Evolutionary conservation across 2,329 filamentous ascomycete genomes (phyloP), one percentile per base, ranked within the genome.

Genomic region (Alternaria metachromatica): DNA sequence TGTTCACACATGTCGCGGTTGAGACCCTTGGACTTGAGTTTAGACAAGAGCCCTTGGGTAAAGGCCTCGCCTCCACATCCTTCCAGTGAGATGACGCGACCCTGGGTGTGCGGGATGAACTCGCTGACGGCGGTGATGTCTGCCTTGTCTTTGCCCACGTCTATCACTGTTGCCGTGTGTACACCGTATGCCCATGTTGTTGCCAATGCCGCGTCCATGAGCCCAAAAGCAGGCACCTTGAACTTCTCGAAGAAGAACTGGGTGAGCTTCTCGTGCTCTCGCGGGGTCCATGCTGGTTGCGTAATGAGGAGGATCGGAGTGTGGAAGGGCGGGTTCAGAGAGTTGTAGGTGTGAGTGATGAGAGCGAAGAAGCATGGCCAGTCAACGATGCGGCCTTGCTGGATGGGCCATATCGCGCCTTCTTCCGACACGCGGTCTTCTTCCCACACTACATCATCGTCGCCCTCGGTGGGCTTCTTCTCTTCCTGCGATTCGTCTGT

Each of bases 201-300:
- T 25, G 96, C 94, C 50, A 96, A 83, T 4, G 93, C 94, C 71
- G 93, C 91, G 80, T 98, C 92, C 83, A 99, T 91, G 66, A 98
- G 86, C 72, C 92, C 94, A 55, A 99, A 91, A 0, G 93, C 94
- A 0, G 96, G 96, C 0, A 93, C 96, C 83, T 95, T 96, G 77
- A 97, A 97, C 82, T 96, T 96, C 81, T 99, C 96, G 75, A 99
- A 99, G 68, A 98, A 89, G 84, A 97, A 99, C 67, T 96, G 93
- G 13, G 94, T 92, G 69, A 99, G 90, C 43, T 87, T 88, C 81
- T 98, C 95, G 77, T 91, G 91, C 80, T 97, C 94, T 66, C 91
- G 90, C 9, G 92, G 89, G 5, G 93, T 94, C 95, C 96, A 99
- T 71, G 90, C 90, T 5, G 96, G 94, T 71, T 97, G 92, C 8